Evolutionary conservation across 106 monocot species (phyloP).

Genomic region (Acorus gramineus): DNA sequence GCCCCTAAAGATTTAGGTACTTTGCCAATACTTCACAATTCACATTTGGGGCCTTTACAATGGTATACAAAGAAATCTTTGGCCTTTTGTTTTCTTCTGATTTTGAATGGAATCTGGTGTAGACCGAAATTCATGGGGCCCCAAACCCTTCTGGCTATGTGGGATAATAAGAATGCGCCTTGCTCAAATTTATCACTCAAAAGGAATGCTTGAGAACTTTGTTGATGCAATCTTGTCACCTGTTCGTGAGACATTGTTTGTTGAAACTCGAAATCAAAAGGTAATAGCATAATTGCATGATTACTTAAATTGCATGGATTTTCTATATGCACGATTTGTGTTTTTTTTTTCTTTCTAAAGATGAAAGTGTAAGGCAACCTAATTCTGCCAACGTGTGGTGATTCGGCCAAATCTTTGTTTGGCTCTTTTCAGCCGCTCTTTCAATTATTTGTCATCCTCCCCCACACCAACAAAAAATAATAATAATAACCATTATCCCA

Average conservation of each 20-base stretch:
- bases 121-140: constrained; percentile 3
- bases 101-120: constrained; percentile 8
- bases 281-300: constrained; percentile 10
- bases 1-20: constrained; percentile 44
- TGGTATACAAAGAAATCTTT: not conserved
- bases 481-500: too few relatives aligned
- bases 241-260: constrained; percentile 54
- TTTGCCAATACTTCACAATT: not conserved
- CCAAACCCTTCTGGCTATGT: constrained; percentile 63
- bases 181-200: constrained; percentile 67
- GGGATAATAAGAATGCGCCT: constrained; percentile 74
- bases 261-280: constrained; percentile 62
- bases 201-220: constrained; percentile 69
- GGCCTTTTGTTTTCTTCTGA: constrained; percentile 1
- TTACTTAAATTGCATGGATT: too few relatives aligned
- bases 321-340: not conserved
- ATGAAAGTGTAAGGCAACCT: too few relatives aligned
- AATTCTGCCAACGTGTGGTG: too few relatives aligned
- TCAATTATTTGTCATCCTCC: too few relatives aligned
- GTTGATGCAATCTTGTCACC: constrained; percentile 46
- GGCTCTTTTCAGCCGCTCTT: too few relatives aligned
- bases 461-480: too few relatives aligned
- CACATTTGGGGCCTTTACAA: not conserved
- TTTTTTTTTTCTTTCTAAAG: not conserved
- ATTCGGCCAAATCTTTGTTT: too few relatives aligned